These are phyloP conservation scores for Camelina laxa DNA, from an alignment of 345 rosid genomes.

Conservation along the genomic window DNA sequence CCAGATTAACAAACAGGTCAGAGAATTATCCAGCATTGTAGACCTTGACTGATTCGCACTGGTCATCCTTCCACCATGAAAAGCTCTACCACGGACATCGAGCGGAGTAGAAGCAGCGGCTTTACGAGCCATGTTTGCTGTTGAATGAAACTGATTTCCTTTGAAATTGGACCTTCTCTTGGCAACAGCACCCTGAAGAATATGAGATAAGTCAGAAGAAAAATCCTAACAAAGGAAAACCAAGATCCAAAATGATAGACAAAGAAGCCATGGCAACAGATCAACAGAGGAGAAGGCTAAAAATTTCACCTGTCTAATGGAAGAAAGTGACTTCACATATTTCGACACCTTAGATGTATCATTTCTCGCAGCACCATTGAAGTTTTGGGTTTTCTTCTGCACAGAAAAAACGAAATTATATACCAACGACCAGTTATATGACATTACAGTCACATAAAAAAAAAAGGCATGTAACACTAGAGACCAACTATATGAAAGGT, in stretches of 20 bases:
- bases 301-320: slow-evolving; percentile 68
- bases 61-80: slow-evolving; percentile 48
- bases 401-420: slow-evolving; percentile 1
- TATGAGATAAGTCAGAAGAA: slow-evolving; percentile 5
- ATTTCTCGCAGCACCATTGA: slow-evolving; percentile 51
- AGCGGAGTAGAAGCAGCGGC: slow-evolving; percentile 56
- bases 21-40: slow-evolving; percentile 30
- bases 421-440: not conserved
- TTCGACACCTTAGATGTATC: slow-evolving; percentile 53
- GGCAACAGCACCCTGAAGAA: slow-evolving; percentile 68
- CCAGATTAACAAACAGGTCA: slow-evolving; percentile 20
- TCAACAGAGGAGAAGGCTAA: not conserved
- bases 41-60: slow-evolving; percentile 70
- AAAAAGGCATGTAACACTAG: not conserved
- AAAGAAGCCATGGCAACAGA: slow-evolving; percentile 4
- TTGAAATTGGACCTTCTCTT: slow-evolving; percentile 68
- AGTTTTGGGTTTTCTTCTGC: slow-evolving; percentile 64
- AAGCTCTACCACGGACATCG: slow-evolving; percentile 51
- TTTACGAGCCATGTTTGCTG: slow-evolving; percentile 62
- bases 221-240: not conserved
- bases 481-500: not conserved
- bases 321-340: slow-evolving; percentile 63
- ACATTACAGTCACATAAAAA: not conserved
- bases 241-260: not conserved
- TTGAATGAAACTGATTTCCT: slow-evolving; percentile 57